phyloP scores from a whole-genome alignment of 1,284 basidiomycete genomes.

The Trichosporon faecale region DNA sequence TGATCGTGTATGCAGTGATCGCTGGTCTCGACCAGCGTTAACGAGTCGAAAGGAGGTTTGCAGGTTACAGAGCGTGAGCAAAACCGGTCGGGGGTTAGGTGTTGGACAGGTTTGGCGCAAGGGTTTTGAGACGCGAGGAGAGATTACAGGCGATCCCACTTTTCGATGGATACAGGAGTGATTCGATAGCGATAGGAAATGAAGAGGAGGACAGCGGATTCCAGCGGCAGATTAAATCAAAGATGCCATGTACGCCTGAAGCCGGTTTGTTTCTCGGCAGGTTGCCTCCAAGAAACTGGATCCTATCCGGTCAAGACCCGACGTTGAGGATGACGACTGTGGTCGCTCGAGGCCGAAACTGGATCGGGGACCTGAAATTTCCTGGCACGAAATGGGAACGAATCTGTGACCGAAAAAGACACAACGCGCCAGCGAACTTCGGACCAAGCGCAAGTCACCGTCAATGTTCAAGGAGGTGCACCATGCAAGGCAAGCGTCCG shows the following conservation, averaged over 20 bases:
- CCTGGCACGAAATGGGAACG: not conserved
- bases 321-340: not conserved
- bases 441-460: not conserved
- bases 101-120: not conserved
- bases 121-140: not conserved
- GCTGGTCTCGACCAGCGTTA: not conserved
- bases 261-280: not conserved
- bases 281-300: not conserved
- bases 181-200: not conserved
- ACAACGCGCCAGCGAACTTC: conserved; percentile 7
- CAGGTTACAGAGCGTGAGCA: not conserved
- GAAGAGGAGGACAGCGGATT: not conserved
- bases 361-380: not conserved
- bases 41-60: not conserved
- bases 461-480: not conserved
- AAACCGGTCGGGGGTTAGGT: not conserved
- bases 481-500: conserved; percentile 1
- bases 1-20: conserved; percentile 9
- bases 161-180: not conserved
- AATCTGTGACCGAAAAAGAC: not conserved
- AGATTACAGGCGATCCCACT: not conserved
- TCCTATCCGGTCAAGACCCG: not conserved
- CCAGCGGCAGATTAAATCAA: not conserved
- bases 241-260: not conserved
- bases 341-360: not conserved